These are phyloP conservation scores for Dryadomyces quercivorus DNA, from an alignment of 2,329 filamentous ascomycete species.

Conservation along the genomic window DNA sequence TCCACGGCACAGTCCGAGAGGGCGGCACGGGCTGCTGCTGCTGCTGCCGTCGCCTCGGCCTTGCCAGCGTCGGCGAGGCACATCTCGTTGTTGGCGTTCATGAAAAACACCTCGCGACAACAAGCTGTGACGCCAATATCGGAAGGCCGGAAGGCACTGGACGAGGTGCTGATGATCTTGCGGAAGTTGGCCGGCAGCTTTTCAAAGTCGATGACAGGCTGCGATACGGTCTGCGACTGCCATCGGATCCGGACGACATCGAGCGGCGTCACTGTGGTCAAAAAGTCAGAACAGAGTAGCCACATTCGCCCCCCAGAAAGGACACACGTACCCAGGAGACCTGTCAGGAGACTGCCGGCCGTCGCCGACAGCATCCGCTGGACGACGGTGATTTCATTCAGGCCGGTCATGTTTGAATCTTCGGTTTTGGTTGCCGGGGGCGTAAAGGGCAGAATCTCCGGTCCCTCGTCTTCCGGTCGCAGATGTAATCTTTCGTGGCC, in stretches of 20 bases:
- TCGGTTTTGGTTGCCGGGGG: conserved; percentile 16
- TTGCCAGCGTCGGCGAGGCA: conserved; percentile 58
- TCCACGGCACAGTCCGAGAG: conserved; percentile 65
- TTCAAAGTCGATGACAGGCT: conserved; percentile 22
- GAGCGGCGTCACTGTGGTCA: conserved; percentile 72
- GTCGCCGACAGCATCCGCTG: conserved; percentile 96
- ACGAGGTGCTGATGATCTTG: conserved; percentile 41
- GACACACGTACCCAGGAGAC: conserved; percentile 55
- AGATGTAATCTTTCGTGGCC: conserved; percentile 25
- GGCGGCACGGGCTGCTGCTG: conserved; percentile 27
- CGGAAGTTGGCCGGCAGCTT: conserved; percentile 38
- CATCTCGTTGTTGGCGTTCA: conserved; percentile 70
- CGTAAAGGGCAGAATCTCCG: conserved; percentile 18
- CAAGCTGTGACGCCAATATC: conserved; percentile 88
- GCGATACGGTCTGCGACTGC: conserved; percentile 59
- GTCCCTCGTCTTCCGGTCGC: conserved; percentile 18
- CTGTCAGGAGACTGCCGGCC: conserved; percentile 80
- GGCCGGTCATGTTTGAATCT: conserved; percentile 25
- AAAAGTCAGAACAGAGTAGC: not conserved
- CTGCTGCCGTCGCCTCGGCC: conserved; percentile 33
- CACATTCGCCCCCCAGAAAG: too few species aligned
- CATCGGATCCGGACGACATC: conserved; percentile 93
- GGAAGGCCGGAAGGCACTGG: conserved; percentile 58
- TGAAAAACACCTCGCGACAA: conserved; percentile 94
- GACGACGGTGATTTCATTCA: conserved; percentile 64